A percentile compares a stretch with the other conserved stretches of the same genome.
phyloP scores from a whole-genome alignment of 2,329 filamentous ascomycete genomes.

The Chaetomium sp. region DNA sequence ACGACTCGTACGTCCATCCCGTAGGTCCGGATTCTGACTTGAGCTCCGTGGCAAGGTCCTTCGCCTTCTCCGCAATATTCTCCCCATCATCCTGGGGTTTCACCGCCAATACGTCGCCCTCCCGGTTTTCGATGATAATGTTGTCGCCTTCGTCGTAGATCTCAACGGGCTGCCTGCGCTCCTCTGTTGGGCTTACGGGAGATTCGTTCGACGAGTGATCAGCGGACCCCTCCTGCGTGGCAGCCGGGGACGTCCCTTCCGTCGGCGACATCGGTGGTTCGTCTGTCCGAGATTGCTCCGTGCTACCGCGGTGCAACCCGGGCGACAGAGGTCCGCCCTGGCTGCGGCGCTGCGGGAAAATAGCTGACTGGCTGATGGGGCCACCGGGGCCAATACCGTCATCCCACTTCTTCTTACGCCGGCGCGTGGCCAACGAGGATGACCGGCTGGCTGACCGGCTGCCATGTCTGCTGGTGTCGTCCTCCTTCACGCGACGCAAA shows the following conservation, averaged over 20 bases:
- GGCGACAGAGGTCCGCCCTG: constrained; percentile 21
- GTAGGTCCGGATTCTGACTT: constrained; percentile 29
- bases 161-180: constrained; percentile 41
- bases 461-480: constrained; percentile 50
- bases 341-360: constrained; percentile 56
- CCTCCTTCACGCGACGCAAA: constrained; percentile 74
- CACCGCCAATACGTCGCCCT: constrained; percentile 77
- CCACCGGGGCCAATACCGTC: constrained; percentile 73
- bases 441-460: constrained; percentile 59
- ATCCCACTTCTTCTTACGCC: constrained; percentile 63
- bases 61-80: constrained; percentile 20
- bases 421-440: constrained; percentile 53
- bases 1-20: constrained; percentile 38
- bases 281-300: constrained; percentile 21
- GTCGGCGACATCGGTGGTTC: constrained; percentile 18
- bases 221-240: constrained; percentile 1
- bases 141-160: constrained; percentile 76
- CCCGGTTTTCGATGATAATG: constrained; percentile 74
- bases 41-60: constrained; percentile 28
- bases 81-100: constrained; percentile 34
- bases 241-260: not conserved
- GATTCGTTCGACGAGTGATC: constrained; percentile 6
- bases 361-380: constrained; percentile 83
- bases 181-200: not conserved
- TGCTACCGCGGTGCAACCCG: constrained; percentile 11